A percentile compares a stretch with the other conserved stretches of the same genome.
phyloP scores from a whole-genome alignment of 1,139 yeast genomes.

The Saccharomyces hybrid region DNA sequence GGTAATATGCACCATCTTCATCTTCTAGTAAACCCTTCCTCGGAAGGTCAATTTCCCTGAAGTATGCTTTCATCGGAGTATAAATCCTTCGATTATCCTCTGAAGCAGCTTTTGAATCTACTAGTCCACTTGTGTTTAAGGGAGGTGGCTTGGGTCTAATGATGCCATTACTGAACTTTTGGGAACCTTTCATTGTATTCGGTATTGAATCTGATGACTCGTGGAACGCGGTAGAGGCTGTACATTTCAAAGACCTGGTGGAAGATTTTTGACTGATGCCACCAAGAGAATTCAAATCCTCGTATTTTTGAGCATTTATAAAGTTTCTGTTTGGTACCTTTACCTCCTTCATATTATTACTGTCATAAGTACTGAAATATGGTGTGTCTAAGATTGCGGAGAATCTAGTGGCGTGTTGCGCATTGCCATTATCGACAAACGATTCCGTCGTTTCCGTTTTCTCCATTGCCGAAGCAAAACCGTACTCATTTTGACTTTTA shows the following conservation, averaged over 20 bases:
- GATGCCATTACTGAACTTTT: background rate
- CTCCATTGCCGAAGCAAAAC: background rate
- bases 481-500: background rate
- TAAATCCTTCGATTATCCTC: constrained; percentile 6
- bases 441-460: background rate
- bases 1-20: constrained; percentile 12
- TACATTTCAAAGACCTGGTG: background rate
- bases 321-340: no score
- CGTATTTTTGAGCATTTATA: no score
- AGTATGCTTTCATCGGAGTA: constrained; percentile 18
- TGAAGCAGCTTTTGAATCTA: background rate
- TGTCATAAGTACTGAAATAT: background rate
- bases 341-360: background rate
- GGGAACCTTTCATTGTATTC: background rate
- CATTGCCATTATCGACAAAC: background rate
- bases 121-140: background rate
- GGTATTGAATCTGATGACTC: background rate
- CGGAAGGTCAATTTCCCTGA: constrained; percentile 4
- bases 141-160: background rate
- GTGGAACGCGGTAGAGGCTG: background rate
- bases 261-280: no score
- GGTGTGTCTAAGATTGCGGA: background rate
- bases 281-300: no score
- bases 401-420: background rate
- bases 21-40: constrained; percentile 15